phyloP scores from a whole-genome alignment of 768 basidiomycete species.

The Neoboletus brunneissimus region DNA sequence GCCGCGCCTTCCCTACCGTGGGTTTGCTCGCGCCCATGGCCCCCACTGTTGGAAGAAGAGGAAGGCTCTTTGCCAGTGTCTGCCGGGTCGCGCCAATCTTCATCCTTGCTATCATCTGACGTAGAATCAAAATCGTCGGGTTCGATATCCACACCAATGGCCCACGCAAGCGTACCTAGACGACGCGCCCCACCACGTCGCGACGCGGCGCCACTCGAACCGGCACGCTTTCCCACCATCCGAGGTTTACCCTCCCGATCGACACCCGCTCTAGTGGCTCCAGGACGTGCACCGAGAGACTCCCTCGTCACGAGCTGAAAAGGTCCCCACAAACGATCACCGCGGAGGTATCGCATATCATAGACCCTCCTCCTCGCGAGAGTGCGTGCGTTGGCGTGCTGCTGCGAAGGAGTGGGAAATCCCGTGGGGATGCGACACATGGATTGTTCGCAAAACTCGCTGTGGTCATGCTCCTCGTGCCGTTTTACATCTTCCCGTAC shows the following conservation, averaged over 20 bases:
- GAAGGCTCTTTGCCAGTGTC: not conserved
- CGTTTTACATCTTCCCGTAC: not conserved
- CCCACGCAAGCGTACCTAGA: constrained; percentile 19
- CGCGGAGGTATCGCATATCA: constrained; percentile 31
- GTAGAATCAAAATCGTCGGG: constrained; percentile 4
- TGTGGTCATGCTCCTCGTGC: not conserved
- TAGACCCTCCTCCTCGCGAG: constrained; percentile 31
- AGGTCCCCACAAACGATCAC: constrained; percentile 30
- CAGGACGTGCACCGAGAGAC: not conserved
- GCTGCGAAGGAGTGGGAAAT: constrained; percentile 17
- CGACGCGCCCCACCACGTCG: not conserved
- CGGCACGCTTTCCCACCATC: not conserved
- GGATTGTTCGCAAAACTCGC: not conserved
- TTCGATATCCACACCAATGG: constrained; percentile 14
- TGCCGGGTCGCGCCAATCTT: constrained; percentile 20
- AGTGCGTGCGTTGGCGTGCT: constrained; percentile 23
- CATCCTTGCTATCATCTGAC: constrained; percentile 19
- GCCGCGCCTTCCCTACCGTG: not conserved
- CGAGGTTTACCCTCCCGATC: not conserved
- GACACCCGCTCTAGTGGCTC: not conserved
- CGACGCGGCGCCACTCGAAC: not conserved
- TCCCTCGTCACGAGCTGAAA: constrained; percentile 19
- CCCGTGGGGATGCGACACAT: too few species aligned
- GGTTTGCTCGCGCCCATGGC: not conserved
- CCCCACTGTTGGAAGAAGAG: not conserved